Conservation (phyloP, 2,329 filamentous ascomycete genomes). For the Aaosphaeria pasadenensis region DNA sequence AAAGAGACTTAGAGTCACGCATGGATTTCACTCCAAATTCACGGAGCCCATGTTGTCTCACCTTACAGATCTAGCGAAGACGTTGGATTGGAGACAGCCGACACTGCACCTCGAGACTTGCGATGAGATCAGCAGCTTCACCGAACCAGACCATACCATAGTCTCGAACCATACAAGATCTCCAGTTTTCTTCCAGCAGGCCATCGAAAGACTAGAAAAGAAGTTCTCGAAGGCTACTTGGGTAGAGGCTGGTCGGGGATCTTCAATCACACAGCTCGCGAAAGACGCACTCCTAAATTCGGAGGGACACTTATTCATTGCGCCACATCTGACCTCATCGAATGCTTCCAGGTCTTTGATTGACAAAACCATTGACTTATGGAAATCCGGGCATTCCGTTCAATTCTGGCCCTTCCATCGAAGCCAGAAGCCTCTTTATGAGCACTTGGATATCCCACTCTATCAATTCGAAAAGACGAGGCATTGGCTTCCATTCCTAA, state of each 20-base stretch:
- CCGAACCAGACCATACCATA: neutral
- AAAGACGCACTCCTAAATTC: neutral
- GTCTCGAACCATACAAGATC: constrained; percentile 39
- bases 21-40: constrained; percentile 23
- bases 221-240: constrained; percentile 15
- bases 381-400: constrained; percentile 38
- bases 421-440: constrained; percentile 22
- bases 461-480: constrained; percentile 22
- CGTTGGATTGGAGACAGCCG: constrained; percentile 28
- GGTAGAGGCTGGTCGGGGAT: constrained; percentile 20
- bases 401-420: constrained; percentile 41
- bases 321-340: neutral
- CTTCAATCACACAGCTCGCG: constrained; percentile 26
- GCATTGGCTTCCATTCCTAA: constrained; percentile 14
- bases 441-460: constrained; percentile 26
- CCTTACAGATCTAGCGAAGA: constrained; percentile 12
- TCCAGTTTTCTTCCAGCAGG: constrained; percentile 47
- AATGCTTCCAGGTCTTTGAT: constrained; percentile 10
- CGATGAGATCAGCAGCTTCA: neutral
- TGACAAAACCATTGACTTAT: constrained; percentile 33
- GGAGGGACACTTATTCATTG: neutral
- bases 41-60: constrained; percentile 20
- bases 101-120: constrained; percentile 1
- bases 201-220: constrained; percentile 38
- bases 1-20: constrained; percentile 20